phyloP scores from a whole-genome alignment of 1,139 yeast species.

The Sugiyamaella novakii region DNA sequence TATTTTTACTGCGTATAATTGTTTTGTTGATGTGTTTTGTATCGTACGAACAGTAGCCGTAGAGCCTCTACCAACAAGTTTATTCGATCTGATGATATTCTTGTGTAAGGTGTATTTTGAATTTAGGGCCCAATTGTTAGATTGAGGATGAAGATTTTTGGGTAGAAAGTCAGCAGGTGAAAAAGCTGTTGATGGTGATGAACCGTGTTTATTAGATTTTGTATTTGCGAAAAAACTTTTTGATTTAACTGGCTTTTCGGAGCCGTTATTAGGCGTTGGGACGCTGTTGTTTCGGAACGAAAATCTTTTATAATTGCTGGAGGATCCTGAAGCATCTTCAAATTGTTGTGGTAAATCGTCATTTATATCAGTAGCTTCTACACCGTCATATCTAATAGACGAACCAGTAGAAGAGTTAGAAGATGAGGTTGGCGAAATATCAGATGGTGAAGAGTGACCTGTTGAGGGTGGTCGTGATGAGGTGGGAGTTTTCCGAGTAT shows the following conservation, averaged over 20 bases:
- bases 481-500: background rate
- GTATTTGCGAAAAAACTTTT: constrained; percentile 7
- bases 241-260: constrained; percentile 8
- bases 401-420: constrained; percentile 6
- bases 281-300: constrained; percentile 8
- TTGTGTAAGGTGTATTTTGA: constrained; percentile 20
- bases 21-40: constrained; percentile 41
- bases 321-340: background rate
- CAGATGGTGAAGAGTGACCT: constrained; percentile 6
- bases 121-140: constrained; percentile 9
- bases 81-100: constrained; percentile 35
- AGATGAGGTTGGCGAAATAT: constrained; percentile 5
- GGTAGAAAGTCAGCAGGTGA: constrained; percentile 13
- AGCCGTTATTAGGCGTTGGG: background rate
- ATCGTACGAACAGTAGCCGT: constrained; percentile 37
- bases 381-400: constrained; percentile 9
- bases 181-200: background rate
- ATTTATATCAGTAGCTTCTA: background rate
- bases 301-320: background rate
- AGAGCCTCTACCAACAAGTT: constrained; percentile 36
- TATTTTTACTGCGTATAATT: constrained; percentile 71
- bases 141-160: constrained; percentile 5
- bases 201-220: background rate
- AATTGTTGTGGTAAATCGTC: background rate
- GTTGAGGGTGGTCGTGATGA: constrained; percentile 6